These are phyloP conservation scores for Angomonas desouzai DNA, from an alignment of 208 protist species.

Conservation along the genomic window DNA sequence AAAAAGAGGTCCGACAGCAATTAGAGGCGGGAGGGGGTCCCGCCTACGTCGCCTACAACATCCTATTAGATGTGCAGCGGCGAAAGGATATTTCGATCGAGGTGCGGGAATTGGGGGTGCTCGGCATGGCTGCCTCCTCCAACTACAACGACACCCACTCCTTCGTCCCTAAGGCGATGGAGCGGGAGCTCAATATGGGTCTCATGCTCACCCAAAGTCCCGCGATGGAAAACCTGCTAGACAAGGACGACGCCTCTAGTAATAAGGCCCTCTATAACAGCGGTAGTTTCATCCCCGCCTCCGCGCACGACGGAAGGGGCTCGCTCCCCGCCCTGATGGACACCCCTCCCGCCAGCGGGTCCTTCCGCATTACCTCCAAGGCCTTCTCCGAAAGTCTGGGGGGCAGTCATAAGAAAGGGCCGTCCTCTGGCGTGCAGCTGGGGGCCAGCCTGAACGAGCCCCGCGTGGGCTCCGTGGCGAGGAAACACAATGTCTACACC, in stretches of 20 bases:
- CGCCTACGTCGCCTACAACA: conserved; percentile 83
- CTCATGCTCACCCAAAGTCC: conserved; percentile 84
- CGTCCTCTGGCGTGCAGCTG: conserved; percentile 27
- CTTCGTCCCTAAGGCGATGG: conserved; percentile 56
- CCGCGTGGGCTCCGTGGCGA: conserved; percentile 72
- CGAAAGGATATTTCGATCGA: conserved; percentile 63
- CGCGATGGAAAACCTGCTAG: conserved; percentile 80
- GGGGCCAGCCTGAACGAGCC: conserved; percentile 39
- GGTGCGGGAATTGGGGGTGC: conserved; percentile 37
- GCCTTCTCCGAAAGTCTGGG: conserved; percentile 15
- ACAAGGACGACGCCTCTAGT: conserved; percentile 55
- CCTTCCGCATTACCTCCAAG: conserved; percentile 40
- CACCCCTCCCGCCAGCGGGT: conserved; percentile 17
- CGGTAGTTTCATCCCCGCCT: conserved; percentile 71
- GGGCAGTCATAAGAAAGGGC: conserved; percentile 18
- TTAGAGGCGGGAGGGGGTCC: conserved; percentile 56
- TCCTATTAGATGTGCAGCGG: conserved; percentile 67
- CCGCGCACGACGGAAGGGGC: conserved; percentile 18
- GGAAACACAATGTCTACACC: conserved; percentile 72
- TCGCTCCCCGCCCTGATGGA: not conserved
- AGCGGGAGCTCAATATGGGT: conserved; percentile 82
- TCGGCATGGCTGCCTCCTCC: not conserved
- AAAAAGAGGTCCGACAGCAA: conserved; percentile 62
- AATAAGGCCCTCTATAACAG: conserved; percentile 82
- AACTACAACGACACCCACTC: not conserved